Percentiles rank a stretch among this genome's conserved stretches.
Conservation (phyloP, 2,329 filamentous ascomycete species). For the Cladophialophora immunda region DNA sequence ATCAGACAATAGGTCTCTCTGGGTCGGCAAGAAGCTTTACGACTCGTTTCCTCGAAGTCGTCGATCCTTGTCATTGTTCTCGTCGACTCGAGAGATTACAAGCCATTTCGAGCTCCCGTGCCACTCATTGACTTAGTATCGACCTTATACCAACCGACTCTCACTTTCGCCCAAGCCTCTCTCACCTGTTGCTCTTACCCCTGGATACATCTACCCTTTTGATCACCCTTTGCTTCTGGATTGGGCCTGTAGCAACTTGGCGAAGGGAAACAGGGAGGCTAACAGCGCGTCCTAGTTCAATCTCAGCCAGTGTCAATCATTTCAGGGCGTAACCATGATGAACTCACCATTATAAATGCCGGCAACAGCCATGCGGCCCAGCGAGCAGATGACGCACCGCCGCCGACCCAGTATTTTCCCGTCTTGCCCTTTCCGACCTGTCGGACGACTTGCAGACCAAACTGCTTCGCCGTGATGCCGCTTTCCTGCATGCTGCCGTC, state of each 20-base stretch:
- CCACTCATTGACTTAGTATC: too few relatives aligned
- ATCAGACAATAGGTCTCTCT: not conserved
- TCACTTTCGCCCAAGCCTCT: too few relatives aligned
- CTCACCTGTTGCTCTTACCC: too few relatives aligned
- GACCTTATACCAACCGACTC: not conserved
- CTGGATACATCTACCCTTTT: too few relatives aligned
- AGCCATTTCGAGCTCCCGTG: too few relatives aligned
- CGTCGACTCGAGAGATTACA: not conserved
- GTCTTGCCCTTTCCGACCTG: conserved; percentile 31
- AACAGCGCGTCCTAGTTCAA: conserved; percentile 17
- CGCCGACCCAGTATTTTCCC: conserved; percentile 32
- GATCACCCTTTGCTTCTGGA: conserved; percentile 10
- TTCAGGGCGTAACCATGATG: not conserved
- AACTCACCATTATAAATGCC: conserved; percentile 26
- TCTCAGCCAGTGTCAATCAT: conserved; percentile 14
- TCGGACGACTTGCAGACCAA: conserved; percentile 26
- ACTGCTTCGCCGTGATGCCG: conserved; percentile 28
- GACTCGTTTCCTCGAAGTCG: not conserved
- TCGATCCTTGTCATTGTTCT: not conserved
- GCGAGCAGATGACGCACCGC: conserved; percentile 20
- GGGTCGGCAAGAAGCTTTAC: not conserved
- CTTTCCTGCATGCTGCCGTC: conserved; percentile 30
- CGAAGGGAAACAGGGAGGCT: conserved; percentile 20
- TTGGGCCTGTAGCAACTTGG: conserved; percentile 16
- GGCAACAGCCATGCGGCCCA: conserved; percentile 24